These are phyloP conservation scores for Coemansia furcata DNA, from an alignment of 192 early-diverging fungal genomes.

Conservation along the genomic window DNA sequence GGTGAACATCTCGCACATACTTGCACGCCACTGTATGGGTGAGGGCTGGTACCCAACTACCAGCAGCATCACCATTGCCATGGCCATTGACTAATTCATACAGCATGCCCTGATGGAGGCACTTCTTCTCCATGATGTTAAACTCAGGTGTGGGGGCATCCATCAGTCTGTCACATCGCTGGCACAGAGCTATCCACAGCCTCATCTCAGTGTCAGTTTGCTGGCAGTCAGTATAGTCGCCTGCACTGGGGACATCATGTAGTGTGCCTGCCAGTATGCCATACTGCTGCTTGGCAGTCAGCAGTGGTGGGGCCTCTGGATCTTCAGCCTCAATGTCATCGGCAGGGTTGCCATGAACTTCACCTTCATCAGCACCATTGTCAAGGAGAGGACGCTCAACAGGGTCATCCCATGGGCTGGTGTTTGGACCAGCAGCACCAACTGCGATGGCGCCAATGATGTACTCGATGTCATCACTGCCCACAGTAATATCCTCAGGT, in stretches of 20 bases:
- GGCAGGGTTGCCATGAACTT: background rate
- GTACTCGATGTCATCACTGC: no score
- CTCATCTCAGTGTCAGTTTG: background rate
- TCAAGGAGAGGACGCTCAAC: no score
- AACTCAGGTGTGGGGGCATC: constrained; percentile 1
- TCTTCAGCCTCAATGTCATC: background rate
- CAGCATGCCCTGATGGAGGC: background rate
- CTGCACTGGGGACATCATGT: background rate
- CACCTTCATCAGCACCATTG: no score
- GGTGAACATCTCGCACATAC: background rate
- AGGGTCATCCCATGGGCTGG: no score
- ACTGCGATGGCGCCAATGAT: no score
- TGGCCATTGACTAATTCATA: background rate
- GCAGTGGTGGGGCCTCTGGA: no score
- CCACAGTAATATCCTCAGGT: no score
- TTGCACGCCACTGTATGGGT: background rate
- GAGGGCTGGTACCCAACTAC: constrained; percentile 2
- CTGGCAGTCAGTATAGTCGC: constrained; percentile 5
- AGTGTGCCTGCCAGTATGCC: background rate
- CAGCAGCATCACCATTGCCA: background rate
- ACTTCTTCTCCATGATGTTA: background rate
- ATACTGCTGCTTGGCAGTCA: background rate
- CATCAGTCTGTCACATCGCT: background rate
- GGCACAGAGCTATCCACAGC: background rate
- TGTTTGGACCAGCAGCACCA: no score